Evolutionary conservation across 257 asterid genomes (phyloP), one percentile per base, ranked within the genome.

Genomic region (Anisodus tanguticus): DNA sequence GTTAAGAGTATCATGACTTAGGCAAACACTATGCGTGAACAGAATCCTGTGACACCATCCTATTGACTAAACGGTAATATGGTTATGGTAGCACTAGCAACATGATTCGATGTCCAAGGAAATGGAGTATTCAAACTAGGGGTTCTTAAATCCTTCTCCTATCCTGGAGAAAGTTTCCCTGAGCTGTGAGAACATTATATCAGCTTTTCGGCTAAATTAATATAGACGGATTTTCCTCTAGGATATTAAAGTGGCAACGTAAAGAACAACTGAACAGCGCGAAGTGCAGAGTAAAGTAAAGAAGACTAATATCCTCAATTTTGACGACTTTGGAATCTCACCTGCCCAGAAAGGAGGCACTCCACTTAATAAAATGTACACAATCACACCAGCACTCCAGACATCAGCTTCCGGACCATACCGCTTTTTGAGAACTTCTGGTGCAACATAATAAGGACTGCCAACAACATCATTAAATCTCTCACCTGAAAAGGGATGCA

Each of bases 321-420:
- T 57, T 63, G 16, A 63, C 26, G 43, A 31, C 9, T 31, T 31
- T 4, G 66, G 22, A 85, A 60, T 80, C 97, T 92, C 88, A 95
- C 99, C 99, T 53, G 97, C 94, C 99, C 99, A 95, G 77, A 94
- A 95, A 3, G 99, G 98, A 90, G 98, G 98, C 85, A 95, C 98
- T 82, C 98, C 98, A 84, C 98, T 94, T 51, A 95, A 92, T 87
- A 95, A 90, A 84, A 95, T 95, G 91, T 95, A 95, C 81, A 95
- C 95, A 76, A 95, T 94, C 26, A 95, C 99, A 83, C 99, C 99
- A 64, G 98, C 99, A 88, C 98, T 95, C 99, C 98, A 94, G 66
- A 95, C 97, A 89, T 95, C 99, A 69, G 99, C 94, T 88, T 94
- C 99, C 39, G 95, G 95, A 85, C 98, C 97, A 85, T 95, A 95